Conservation (phyloP, 23 red algal species). For the Gracilaria gracilis region DNA sequence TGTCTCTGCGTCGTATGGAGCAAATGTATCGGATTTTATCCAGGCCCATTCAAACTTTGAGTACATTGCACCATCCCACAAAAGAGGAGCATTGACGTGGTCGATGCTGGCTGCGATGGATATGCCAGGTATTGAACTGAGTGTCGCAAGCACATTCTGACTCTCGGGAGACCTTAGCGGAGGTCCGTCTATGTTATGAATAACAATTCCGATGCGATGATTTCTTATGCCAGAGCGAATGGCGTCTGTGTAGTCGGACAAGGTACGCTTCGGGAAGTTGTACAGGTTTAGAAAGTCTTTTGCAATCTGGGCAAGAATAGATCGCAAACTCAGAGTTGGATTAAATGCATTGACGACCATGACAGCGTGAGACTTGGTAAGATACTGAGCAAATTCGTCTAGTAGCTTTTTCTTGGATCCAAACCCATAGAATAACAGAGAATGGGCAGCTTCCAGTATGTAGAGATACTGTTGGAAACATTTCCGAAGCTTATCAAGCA, state of each 20-base stretch:
- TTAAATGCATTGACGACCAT: constrained; percentile 64
- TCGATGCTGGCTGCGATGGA: constrained; percentile 82
- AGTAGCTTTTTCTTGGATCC: constrained; percentile 60
- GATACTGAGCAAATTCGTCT: constrained; percentile 49
- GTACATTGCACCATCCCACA: constrained; percentile 79
- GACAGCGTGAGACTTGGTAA: constrained; percentile 25
- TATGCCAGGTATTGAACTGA: constrained; percentile 64
- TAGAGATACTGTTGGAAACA: constrained; percentile 28
- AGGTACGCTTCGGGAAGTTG: constrained; percentile 24
- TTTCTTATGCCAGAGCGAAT: constrained; percentile 21
- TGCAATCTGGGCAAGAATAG: constrained; percentile 46
- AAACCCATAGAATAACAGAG: constrained; percentile 63
- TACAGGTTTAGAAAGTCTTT: constrained; percentile 31
- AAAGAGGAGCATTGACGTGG: constrained; percentile 80
- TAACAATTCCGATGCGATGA: constrained; percentile 47
- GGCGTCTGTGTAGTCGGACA: constrained; percentile 58
- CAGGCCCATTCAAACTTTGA: constrained; percentile 79
- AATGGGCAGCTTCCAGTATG: constrained; percentile 46
- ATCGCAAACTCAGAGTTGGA: constrained; percentile 56
- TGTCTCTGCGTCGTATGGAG: constrained; percentile 74
- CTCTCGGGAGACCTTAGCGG: constrained; percentile 54
- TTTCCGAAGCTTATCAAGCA: constrained; percentile 22
- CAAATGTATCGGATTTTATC: constrained; percentile 73
- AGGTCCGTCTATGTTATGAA: constrained; percentile 95
- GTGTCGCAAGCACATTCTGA: constrained; percentile 68